Conservation (phyloP, 192 early-diverging fungal genomes). For the Backusella morwellensis region DNA sequence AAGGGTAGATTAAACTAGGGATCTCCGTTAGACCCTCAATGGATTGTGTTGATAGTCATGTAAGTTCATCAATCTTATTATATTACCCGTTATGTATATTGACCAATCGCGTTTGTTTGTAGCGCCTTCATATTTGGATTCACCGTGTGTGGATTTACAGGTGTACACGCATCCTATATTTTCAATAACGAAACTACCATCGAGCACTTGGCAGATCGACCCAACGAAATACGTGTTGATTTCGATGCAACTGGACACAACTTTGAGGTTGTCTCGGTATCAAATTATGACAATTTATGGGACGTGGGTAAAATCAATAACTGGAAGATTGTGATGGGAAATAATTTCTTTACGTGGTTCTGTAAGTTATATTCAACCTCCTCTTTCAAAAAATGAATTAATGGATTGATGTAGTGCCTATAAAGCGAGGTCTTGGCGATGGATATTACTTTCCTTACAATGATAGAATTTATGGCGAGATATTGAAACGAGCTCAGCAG, state of each 20-base stretch:
- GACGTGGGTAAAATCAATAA: constrained; percentile 41
- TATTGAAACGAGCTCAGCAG: constrained; percentile 18
- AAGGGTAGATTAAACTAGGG: background rate
- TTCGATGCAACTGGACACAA: constrained; percentile 35
- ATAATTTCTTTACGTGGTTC: constrained; percentile 26
- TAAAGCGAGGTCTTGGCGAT: constrained; percentile 25
- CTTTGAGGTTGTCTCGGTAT: constrained; percentile 34
- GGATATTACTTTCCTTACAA: constrained; percentile 32
- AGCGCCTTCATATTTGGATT: constrained; percentile 45
- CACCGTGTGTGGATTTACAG: constrained; percentile 40
- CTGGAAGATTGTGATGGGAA: constrained; percentile 49
- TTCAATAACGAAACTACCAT: constrained; percentile 48
- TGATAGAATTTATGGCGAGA: constrained; percentile 10
- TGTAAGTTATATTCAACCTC: constrained; percentile 22
- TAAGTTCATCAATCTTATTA: constrained; percentile 15
- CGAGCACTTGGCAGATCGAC: constrained; percentile 39
- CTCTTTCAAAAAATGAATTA: background rate
- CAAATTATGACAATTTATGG: constrained; percentile 40
- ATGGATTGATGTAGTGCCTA: constrained; percentile 20
- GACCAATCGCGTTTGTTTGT: background rate
- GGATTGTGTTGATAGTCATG: constrained; percentile 27
- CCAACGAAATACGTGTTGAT: constrained; percentile 38
- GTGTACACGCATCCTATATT: constrained; percentile 44
- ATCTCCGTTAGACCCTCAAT: constrained; percentile 31
- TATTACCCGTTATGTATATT: background rate